Evolutionary conservation across 2,329 filamentous ascomycete genomes (phyloP), one percentile per base, ranked within the genome.

Genomic region (Aureobasidium pullulans): DNA sequence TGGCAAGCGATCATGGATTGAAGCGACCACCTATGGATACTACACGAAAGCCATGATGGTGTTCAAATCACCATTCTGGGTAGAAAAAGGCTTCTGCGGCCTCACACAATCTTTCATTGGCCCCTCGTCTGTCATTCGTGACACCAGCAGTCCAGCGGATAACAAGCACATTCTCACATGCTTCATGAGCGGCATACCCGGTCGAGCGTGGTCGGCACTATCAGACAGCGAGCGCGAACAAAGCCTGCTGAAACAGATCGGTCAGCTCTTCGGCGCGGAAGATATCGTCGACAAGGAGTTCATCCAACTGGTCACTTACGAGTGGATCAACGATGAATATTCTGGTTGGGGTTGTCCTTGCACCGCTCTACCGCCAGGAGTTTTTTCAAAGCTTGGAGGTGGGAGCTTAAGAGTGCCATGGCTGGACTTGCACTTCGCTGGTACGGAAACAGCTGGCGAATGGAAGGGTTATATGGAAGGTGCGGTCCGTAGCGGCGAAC

Each of bases 391-490:
- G 9, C 19, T 57, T 64, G 37, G 64, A 63, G 19, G 62, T 63
- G 15, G 58, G 69, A 49, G 23, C 8, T 16, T 53, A 32, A 42
- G 47, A n/a, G 42, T 36, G 11, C 42, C 39, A 6, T 49, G 40
- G 47, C 70, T 75, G 5, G 71, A 77, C 34, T 31, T 82, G 3
- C 76, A 83, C 63, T 84, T 83, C 63, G 79, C 75, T 2, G 81
- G 82, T 0, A 82, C 81, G 0, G 81, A 84, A 70, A 79, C 76
- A 1, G 74, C 76, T 0, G 71, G 65, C 2, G 75, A 79, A 60
- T 84, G 81, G 81, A 79, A 78, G 58, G 81, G 81, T 0, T 83
- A 83, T 64, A 82, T 84, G 79, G 81, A 84, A 61, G 81, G 82
- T 1, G 81, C 81, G 0, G 69, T 84, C 10, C 64, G 75, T 6